Conservation (phyloP, 163 green algal species). For the Chlamydomonas reinhardtii region DNA sequence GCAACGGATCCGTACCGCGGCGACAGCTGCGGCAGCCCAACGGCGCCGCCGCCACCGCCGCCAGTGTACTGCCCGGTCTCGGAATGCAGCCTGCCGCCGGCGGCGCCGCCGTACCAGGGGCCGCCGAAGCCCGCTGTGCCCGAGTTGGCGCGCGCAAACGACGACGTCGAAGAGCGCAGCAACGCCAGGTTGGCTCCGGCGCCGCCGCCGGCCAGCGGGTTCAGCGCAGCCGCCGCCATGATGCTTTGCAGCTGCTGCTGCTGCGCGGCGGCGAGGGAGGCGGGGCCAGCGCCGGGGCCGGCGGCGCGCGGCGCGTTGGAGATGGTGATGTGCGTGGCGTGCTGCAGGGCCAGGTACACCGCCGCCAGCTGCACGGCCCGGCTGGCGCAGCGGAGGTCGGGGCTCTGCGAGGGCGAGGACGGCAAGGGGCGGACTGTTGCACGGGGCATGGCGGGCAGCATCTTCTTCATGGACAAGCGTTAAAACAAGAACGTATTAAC, state of each 20-base stretch:
- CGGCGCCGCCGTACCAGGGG: background rate
- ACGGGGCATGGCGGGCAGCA: too few relatives aligned
- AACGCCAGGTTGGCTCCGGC: background rate
- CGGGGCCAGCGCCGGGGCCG: background rate
- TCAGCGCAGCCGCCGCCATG: background rate
- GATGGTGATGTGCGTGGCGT: slow-evolving; percentile 48
- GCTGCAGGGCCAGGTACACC: slow-evolving; percentile 29
- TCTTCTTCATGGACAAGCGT: too few relatives aligned
- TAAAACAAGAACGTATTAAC: too few relatives aligned
- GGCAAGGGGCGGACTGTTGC: too few relatives aligned
- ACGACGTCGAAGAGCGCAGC: slow-evolving; percentile 29
- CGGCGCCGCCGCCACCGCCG: too few relatives aligned
- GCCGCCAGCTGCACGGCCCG: slow-evolving; percentile 24
- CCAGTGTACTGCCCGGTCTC: background rate
- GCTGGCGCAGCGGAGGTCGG: background rate
- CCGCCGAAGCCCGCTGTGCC: background rate
- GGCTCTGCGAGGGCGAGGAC: background rate
- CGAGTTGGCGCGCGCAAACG: slow-evolving; percentile 17
- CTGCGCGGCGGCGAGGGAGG: background rate
- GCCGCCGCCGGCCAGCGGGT: too few relatives aligned
- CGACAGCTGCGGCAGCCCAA: too few relatives aligned
- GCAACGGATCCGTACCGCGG: too few relatives aligned
- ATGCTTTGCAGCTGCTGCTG: background rate
- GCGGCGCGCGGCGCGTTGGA: slow-evolving; percentile 3
- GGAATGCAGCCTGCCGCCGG: background rate